Base-by-base conservation (phyloP, 305 asterid genomes). In the Ilex paraguariensis region DNA sequence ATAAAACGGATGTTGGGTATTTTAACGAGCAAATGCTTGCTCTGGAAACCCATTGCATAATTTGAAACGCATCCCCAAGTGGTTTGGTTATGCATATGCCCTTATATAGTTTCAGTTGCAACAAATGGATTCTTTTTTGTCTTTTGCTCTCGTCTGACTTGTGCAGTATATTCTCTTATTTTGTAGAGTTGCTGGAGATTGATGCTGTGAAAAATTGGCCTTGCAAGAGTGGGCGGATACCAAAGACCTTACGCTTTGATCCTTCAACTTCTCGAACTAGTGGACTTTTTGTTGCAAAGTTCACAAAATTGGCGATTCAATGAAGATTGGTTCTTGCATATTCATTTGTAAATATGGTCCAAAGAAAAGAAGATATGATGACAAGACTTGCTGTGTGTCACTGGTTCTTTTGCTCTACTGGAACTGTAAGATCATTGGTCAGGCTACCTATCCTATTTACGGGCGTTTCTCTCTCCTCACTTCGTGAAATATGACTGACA, bases 241-340 rank as follows among this genome's bases (percentile, higher is more conserved):
- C 79, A 13, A 81, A 77, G 78, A 81, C 97, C 2, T 63, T 92
- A 54, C 81, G 97, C 14, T 92, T 92, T 73, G 96, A 92, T 78
- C 96, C 96, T 8, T 66, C 66, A 65, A 77, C 83, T 55, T 92
- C 98, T 65, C 68, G 73, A 57, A 92, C 98, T 0, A 92, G 96
- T 71, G 96, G 97, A 39, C 90, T 89, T 55, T 92, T 92, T 66
- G 70, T 89, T 62, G 96, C 98, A 4, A 92, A 92, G 81, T 85
- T 92, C 86, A 83, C 82, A 63, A 91, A 88, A 75, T 39, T 71
- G 73, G 63, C 80, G 7, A 59, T 68, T 75, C 74, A 69, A 59
- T 45, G 46, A 31, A 66, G 76, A 61, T 58, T 73, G 36, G 59
- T 60, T 53, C 56, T 28, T 49, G 15, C 13, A 49, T 11, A 49